Evolutionary conservation across 1,284 basidiomycete genomes (phyloP), one percentile per base, ranked within the genome.

Genomic region (Puccinia hordei): DNA sequence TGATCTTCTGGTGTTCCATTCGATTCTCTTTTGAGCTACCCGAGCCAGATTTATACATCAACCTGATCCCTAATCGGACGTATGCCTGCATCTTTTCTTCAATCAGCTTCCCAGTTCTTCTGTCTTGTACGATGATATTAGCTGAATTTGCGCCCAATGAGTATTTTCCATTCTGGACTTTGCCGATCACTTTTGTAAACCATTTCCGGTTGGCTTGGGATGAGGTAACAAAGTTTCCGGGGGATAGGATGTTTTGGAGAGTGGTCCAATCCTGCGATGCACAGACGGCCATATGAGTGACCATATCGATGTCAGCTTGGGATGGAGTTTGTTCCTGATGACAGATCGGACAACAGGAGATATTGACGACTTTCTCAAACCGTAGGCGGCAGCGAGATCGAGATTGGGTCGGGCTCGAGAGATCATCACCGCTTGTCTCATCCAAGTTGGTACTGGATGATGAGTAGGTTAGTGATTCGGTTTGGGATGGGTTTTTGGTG

Each of bases 61-160:
- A 85, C 22, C 96, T 88, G 84, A 98, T 98, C 13, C 95, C 95
- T 24, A 98, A 86, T 53, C 95, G 88, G 0, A 99, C 94, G 85
- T 98, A 98, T 2, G 95, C 93, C 85, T 95, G 92, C 92, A 85
- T 84, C 88, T 98, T 98, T 87, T 99, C 97, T 86, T 99, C 97
- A 84, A 96, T 92, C 81, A 98, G 85, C 85, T 94, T 92, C 0
- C 97, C 96, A 0, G 93, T 95, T 84, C 90, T 85, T 17, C 95
- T 88, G 85, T 97, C 94, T 87, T 97, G 94, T 0, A 97, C 94
- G 81, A 98, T 80, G 12, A 80, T 80, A 55, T 80, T 80, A 5
- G 78, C 78, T 9, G 69, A 73, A 44, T 80, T 84, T 82, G 95
- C 95, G 9, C 95, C 95, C 41, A 98, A 89, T 82, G 90, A 90